These are phyloP conservation scores for Crithidia thermophila DNA, from an alignment of 208 protist genomes.

Conservation along the genomic window DNA sequence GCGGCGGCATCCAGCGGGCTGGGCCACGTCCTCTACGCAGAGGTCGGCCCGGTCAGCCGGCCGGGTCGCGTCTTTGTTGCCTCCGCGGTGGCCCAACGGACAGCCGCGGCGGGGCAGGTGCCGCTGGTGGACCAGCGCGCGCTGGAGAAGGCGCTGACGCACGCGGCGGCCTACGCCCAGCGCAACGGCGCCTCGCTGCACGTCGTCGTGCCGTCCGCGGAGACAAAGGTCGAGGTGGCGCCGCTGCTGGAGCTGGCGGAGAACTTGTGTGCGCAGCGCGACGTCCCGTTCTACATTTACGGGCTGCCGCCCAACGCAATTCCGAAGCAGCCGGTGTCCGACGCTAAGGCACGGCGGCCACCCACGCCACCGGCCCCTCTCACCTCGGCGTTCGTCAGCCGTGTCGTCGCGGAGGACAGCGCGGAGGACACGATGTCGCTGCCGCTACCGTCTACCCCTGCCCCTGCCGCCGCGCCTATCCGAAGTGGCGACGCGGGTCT, in stretches of 20 bases:
- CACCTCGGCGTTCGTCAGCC: too few species aligned
- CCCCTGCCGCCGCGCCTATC: too few species aligned
- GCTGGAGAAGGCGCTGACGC: constrained; percentile 28
- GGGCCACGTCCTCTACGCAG: constrained; percentile 43
- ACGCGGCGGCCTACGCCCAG: constrained; percentile 29
- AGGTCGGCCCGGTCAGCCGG: constrained; percentile 23
- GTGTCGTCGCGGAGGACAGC: too few species aligned
- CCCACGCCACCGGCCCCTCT: not conserved
- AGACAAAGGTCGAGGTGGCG: constrained; percentile 19
- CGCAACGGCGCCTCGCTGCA: constrained; percentile 36
- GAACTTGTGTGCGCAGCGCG: not conserved
- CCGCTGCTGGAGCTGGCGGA: constrained; percentile 17
- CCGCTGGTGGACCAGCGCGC: constrained; percentile 33
- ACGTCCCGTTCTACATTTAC: constrained; percentile 23
- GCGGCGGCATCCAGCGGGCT: constrained; percentile 10
- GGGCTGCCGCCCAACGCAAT: constrained; percentile 3
- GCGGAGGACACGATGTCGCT: too few species aligned
- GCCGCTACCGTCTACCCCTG: too few species aligned
- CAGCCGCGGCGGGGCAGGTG: constrained; percentile 19
- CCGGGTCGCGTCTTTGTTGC: constrained; percentile 46
- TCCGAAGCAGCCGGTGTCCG: not conserved
- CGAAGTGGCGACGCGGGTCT: not conserved
- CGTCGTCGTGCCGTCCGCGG: constrained; percentile 26
- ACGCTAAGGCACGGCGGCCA: not conserved
- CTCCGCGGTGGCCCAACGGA: constrained; percentile 42